Evolutionary conservation across 2,329 filamentous ascomycete species (phyloP).

Genomic region (Monosporascus ibericus): DNA sequence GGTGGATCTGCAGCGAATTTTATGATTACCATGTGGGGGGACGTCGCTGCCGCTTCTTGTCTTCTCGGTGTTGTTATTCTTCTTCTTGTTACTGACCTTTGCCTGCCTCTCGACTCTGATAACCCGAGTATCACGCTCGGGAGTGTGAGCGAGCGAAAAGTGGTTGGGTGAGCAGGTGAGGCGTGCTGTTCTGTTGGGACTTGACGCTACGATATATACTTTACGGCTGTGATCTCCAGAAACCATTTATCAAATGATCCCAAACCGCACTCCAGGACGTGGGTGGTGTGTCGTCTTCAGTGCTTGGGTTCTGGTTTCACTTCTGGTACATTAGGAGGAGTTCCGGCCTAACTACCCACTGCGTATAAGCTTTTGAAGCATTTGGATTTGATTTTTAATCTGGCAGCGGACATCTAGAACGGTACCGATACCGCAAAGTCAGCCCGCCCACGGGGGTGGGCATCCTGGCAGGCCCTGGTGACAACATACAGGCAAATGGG

Average conservation of each 20-base stretch:
- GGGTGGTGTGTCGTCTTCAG: no score
- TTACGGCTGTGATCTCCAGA: neutral
- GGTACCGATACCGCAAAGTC: neutral
- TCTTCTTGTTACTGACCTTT: neutral
- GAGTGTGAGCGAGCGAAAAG: neutral
- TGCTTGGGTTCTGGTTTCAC: no score
- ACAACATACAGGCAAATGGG: neutral
- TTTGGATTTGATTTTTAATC: neutral
- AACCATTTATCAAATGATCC: neutral
- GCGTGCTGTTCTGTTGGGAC: neutral
- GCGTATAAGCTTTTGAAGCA: neutral
- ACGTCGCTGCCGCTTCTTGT: neutral
- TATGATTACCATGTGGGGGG: neutral
- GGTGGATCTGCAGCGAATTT: neutral
- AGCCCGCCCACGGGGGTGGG: neutral
- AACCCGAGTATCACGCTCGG: neutral
- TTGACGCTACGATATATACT: neutral
- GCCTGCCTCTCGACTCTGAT: neutral
- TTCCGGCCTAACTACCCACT: neutral
- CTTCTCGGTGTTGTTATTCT: neutral
- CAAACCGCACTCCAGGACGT: no score
- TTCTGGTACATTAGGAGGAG: no score
- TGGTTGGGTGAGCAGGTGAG: neutral
- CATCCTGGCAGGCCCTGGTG: neutral
- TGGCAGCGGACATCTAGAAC: neutral